Conservation (phyloP, 2,329 filamentous ascomycete species). For the Madurella mycetomatis region DNA sequence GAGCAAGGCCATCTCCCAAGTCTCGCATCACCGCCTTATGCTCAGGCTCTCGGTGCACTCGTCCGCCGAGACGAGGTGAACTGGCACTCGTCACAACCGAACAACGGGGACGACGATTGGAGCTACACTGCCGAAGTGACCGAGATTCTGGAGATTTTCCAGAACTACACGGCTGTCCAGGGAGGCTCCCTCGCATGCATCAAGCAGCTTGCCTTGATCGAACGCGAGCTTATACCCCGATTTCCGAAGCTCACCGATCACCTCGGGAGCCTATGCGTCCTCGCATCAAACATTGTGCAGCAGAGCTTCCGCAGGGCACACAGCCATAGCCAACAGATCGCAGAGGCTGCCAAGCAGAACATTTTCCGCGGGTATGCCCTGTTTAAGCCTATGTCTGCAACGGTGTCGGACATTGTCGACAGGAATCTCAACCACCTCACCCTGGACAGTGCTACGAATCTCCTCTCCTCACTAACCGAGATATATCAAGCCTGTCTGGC, state of each 20-base stretch:
- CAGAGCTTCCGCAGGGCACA: constrained; percentile 28
- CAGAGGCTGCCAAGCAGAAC: constrained; percentile 11
- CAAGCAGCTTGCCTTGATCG: constrained; percentile 38
- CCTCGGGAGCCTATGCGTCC: constrained; percentile 36
- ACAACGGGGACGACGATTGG: constrained; percentile 22
- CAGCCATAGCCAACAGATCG: constrained; percentile 5
- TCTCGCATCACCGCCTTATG: constrained; percentile 42
- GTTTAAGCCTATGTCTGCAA: constrained; percentile 40
- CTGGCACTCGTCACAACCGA: constrained; percentile 11
- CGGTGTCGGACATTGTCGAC: constrained; percentile 46
- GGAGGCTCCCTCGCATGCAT: constrained; percentile 43
- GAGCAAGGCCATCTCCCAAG: constrained; percentile 35
- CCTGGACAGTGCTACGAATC: constrained; percentile 38
- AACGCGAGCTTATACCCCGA: constrained; percentile 39
- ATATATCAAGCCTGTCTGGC: constrained; percentile 42
- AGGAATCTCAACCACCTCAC: constrained; percentile 51
- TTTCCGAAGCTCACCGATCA: constrained; percentile 46
- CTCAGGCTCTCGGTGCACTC: constrained; percentile 41
- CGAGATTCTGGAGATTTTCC: constrained; percentile 43
- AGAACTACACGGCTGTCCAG: constrained; percentile 29
- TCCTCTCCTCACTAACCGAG: constrained; percentile 40
- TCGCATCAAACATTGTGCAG: constrained; percentile 32
- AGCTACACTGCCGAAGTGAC: constrained; percentile 31
- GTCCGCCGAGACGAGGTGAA: constrained; percentile 32
- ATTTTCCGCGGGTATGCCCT: constrained; percentile 32